Evolutionary conservation across 441 rosid species (phyloP).

Genomic region (Kokia cookei): DNA sequence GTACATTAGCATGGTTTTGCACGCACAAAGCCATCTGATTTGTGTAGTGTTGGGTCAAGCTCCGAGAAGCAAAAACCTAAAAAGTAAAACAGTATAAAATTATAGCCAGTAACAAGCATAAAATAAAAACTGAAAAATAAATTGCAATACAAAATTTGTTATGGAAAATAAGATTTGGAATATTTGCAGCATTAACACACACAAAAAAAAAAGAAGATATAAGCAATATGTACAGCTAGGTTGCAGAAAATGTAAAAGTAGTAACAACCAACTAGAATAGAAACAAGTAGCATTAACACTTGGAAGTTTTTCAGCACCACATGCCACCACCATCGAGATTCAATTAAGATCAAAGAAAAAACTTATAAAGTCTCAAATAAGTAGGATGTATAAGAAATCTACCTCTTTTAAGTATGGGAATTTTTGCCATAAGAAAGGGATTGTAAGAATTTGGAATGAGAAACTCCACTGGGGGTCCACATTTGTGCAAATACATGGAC

Average conservation of each 20-base stretch:
- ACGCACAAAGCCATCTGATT: conserved; percentile 76
- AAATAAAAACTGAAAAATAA: background rate
- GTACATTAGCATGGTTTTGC: conserved; percentile 50
- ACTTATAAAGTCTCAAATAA: background rate
- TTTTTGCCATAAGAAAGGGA: conserved; percentile 79
- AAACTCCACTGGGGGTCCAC: conserved; percentile 70
- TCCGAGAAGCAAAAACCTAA: conserved; percentile 71
- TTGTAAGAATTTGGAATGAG: conserved; percentile 78
- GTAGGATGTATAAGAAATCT: conserved; percentile 4
- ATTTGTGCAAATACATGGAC: conserved; percentile 60
- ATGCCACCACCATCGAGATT: conserved; percentile 1
- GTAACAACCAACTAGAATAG: background rate
- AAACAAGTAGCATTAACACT: background rate
- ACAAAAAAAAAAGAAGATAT: background rate
- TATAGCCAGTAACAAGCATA: conserved; percentile 7
- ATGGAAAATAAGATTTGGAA: background rate
- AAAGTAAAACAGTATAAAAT: conserved; percentile 19
- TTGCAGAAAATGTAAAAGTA: background rate
- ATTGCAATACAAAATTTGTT: background rate
- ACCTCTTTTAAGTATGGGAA: conserved; percentile 88
- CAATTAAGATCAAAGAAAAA: conserved; percentile 6
- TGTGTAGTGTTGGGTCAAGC: conserved; percentile 60
- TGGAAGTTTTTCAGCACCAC: conserved; percentile 2
- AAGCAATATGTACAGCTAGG: background rate
- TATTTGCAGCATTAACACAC: conserved; percentile 1